Evolutionary conservation across 192 early-diverging fungal genomes (phyloP), one percentile per base, ranked within the genome.

Genomic region (Rhizophagus clarus): DNA sequence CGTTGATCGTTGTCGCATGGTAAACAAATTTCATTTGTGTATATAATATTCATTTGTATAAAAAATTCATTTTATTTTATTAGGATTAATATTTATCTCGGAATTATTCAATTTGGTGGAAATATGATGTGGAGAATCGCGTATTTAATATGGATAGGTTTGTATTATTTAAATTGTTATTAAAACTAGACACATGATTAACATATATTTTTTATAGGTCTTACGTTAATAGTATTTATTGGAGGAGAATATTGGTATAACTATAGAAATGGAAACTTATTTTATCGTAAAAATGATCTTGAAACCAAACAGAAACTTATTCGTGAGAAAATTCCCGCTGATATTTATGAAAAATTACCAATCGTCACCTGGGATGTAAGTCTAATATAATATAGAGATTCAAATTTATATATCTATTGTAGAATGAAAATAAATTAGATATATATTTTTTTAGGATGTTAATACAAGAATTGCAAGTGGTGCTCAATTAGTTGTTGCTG

Each of bases 401-500:
- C 5, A 37, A 37, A 6, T 45, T 45, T 12, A 12, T 5, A 45
- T 12, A 45, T 45, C 11, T 45, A 10, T 45, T 45, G 11, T 14
- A 12, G 12, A 3, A 45, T 45, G 12, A 45, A 40, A 2, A 1
- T 45, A 45, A 45, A 11, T 12, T 12, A n/a, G n/a, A 45, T 12
- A 45, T 12, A 45, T 45, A 2, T 45, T 45, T 40, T 40, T 9
- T 45, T 45, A 45, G 42, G 42, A 61, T 29, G 24, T 75, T 61
- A 75, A 75, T 42, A 29, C n/a, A 14, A 32, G 73, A 24, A 28
- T 61, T 11, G 22, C n/a, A 37, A 26, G 73, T 61, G 73, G 73
- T 26, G 73, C 73, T n/a, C 31, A 9, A 29, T 42, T 80, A 7
- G 71, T 80, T 40, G 70, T 80, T 28, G 47, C 45, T 12, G 79